phyloP scores from a whole-genome alignment of 2,329 filamentous ascomycete genomes.

The Cladosporium sp. region DNA sequence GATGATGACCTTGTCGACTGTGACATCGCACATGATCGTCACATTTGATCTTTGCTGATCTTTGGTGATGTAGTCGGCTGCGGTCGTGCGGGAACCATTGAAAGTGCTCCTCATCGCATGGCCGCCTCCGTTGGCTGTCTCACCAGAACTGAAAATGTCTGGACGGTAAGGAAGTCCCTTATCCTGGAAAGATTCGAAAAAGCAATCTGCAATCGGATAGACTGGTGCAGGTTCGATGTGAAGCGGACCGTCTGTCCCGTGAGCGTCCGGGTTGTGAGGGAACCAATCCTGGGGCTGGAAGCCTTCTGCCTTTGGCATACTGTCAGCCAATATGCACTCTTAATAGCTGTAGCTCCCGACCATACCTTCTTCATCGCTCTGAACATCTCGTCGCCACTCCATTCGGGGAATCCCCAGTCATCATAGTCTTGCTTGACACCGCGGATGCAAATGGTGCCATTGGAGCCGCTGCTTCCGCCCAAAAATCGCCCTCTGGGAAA shows the following conservation, averaged over 20 bases:
- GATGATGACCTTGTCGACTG: conserved; percentile 64
- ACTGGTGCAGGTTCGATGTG: conserved; percentile 45
- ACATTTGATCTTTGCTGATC: conserved; percentile 46
- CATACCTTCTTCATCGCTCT: conserved; percentile 32
- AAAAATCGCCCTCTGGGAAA: conserved; percentile 47
- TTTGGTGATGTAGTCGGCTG: conserved; percentile 54
- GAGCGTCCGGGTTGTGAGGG: conserved; percentile 27
- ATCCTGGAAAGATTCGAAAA: conserved; percentile 31
- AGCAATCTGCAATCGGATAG: conserved; percentile 27
- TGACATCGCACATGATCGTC: conserved; percentile 40
- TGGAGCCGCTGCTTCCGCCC: conserved; percentile 45
- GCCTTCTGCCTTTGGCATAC: conserved; percentile 24
- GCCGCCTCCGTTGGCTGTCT: conserved; percentile 56
- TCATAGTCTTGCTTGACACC: conserved; percentile 46
- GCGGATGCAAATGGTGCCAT: conserved; percentile 47
- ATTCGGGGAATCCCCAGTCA: conserved; percentile 33
- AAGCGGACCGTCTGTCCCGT: conserved; percentile 29
- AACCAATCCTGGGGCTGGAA: conserved; percentile 32
- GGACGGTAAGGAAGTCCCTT: conserved; percentile 30
- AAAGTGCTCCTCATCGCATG: conserved; percentile 56
- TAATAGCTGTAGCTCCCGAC: background rate
- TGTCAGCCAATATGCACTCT: background rate
- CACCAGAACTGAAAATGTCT: conserved; percentile 40
- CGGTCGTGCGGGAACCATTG: conserved; percentile 54
- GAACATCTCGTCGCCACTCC: conserved; percentile 34